Base-by-base conservation (phyloP, 1,284 basidiomycete species). In the Apiotrichum montevideense region DNA sequence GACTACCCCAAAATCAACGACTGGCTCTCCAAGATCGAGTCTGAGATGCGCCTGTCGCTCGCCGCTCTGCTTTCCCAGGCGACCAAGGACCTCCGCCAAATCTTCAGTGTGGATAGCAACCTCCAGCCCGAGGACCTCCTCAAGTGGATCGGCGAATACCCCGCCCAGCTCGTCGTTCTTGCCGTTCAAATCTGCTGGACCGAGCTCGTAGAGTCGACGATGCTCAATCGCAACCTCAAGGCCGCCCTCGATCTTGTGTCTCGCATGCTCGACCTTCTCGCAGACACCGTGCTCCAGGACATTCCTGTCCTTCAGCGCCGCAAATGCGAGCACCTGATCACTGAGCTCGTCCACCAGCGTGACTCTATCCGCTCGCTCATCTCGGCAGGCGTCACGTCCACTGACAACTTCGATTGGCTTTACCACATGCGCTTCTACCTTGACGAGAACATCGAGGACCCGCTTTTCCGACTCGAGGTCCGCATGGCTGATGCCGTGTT, bases 381-480 rank as follows among this genome's bases (percentile, higher is more conserved):
- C 52, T 80, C 84, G 55, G 82, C 87, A 65, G 77, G 80, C n/a
- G 82, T 88, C 9, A 63, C 77, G 1, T 85, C 87, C 59, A 78
- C 83, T 57, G 85, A 84, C 63, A 83, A 83, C 56, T 99, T 98
- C 74, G 83, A 85, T 6, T 98, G 96, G 96, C 80, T 98, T 9
- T 96, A 92, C 66, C 94, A 98, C 73, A 98, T 99, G 95, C 89
- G 96, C 7, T 99, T 94, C 80, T 98, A 98, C 74, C 82, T 96
- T 46, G 86, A 96, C 67, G 80, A 81, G 13, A 72, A 77, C 0
- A 71, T 83, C 11, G 83, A 86, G 41, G 87, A 89, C 64, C 87
- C 92, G 0, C 79, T 96, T 43, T 85, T 93, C 33, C 81, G 90
- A 33, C 80, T 97, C 14, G 79, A 82, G 8, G 87, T 97, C 61